These are phyloP conservation scores for Sphagnum magellanicum DNA, from an alignment of 228 moss, liverwort and hornwort species.

Conservation along the genomic window DNA sequence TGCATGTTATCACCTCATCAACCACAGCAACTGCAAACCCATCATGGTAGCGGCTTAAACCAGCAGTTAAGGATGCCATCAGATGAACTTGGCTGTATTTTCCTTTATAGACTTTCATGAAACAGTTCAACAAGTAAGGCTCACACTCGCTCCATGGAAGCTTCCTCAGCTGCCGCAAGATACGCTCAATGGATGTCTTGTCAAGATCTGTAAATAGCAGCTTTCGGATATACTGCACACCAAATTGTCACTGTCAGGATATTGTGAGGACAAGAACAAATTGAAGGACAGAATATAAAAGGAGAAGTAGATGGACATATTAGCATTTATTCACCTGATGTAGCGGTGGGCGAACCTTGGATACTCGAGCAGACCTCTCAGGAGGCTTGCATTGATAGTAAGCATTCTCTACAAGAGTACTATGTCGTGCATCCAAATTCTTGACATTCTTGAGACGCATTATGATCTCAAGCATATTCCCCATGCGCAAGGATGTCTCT, in stretches of 20 bases:
- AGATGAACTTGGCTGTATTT: slow-evolving; percentile 98
- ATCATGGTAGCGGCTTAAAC: slow-evolving; percentile 97
- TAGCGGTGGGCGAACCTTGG: slow-evolving; percentile 87
- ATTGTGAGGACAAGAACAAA: not conserved
- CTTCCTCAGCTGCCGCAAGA: slow-evolving; percentile 91
- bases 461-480: slow-evolving; percentile 98
- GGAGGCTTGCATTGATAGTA: slow-evolving; percentile 99
- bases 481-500: slow-evolving; percentile 90
- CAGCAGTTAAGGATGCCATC: slow-evolving; percentile 95
- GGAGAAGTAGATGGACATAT: not conserved
- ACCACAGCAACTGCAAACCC: slow-evolving; percentile 95
- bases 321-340: slow-evolving; percentile 51
- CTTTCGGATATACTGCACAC: slow-evolving; percentile 85
- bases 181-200: slow-evolving; percentile 92
- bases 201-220: slow-evolving; percentile 92
- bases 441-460: slow-evolving; percentile 98
- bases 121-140: slow-evolving; percentile 79
- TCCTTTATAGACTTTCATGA: slow-evolving; percentile 99
- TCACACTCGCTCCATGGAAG: slow-evolving; percentile 95
- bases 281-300: not conserved
- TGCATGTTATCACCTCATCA: slow-evolving; percentile 62
- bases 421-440: slow-evolving; percentile 98
- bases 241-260: not conserved
- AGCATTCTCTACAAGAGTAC: slow-evolving; percentile 97
- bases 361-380: slow-evolving; percentile 91